Evolutionary conservation across 2,329 filamentous ascomycete species (phyloP).

Genomic region (Calonectria crousiana): DNA sequence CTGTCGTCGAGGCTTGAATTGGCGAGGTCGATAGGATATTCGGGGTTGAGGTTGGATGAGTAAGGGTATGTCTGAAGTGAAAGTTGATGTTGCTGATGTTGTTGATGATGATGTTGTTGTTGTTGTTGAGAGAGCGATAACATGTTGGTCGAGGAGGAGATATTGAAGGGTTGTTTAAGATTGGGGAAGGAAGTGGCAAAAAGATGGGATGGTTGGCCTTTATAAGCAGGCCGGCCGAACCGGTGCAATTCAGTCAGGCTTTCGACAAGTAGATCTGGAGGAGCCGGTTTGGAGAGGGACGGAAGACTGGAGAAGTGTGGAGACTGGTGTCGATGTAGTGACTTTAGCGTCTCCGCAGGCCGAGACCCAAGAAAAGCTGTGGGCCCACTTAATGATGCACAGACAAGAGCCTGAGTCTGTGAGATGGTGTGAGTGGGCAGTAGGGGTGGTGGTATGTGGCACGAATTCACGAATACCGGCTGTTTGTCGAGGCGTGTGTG

Average conservation of each 20-base stretch:
- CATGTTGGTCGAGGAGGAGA: slow-evolving; percentile 42
- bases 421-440: slow-evolving; percentile 17
- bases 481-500: background rate
- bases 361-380: slow-evolving; percentile 26
- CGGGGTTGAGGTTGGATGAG: slow-evolving; percentile 35
- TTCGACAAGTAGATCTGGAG: slow-evolving; percentile 26
- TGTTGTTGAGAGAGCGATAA: slow-evolving; percentile 47
- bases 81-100: slow-evolving; percentile 43
- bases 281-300: slow-evolving; percentile 18
- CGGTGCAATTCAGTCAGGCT: slow-evolving; percentile 23
- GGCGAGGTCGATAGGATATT: slow-evolving; percentile 29
- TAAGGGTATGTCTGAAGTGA: slow-evolving; percentile 30
- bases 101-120: slow-evolving; percentile 21
- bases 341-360: slow-evolving; percentile 19
- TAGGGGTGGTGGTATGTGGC: slow-evolving; percentile 13
- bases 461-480: slow-evolving; percentile 12
- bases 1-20: slow-evolving; percentile 40
- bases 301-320: slow-evolving; percentile 21
- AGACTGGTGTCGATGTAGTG: slow-evolving; percentile 18
- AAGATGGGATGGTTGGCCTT: slow-evolving; percentile 41
- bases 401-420: slow-evolving; percentile 23
- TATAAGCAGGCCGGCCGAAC: slow-evolving; percentile 35
- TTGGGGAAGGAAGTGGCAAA: slow-evolving; percentile 40
- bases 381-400: slow-evolving; percentile 32
- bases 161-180: slow-evolving; percentile 36